Evolutionary conservation across 2,329 filamentous ascomycete genomes (phyloP).

Genomic region (Aspergillus ustus): DNA sequence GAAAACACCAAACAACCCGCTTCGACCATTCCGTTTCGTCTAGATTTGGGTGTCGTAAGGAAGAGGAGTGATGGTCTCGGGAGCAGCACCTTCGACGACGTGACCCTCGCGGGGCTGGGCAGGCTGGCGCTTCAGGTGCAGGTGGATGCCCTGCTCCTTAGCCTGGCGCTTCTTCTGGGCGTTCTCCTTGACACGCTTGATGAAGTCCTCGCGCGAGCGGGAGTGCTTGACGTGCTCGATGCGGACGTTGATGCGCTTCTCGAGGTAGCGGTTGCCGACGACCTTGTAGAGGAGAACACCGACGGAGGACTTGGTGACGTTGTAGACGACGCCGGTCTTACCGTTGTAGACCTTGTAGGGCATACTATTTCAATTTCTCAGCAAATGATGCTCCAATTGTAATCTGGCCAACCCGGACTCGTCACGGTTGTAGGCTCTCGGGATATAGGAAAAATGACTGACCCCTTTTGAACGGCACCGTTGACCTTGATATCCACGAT

Average conservation of each 20-base stretch:
- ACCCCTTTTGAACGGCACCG: constrained; percentile 98
- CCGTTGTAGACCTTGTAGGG: constrained; percentile 99
- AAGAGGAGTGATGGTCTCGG: constrained; percentile 89
- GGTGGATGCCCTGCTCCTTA: constrained; percentile 82
- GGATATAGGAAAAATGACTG: constrained; percentile 52
- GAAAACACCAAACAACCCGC: constrained; percentile 39
- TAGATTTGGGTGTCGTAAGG: constrained; percentile 99
- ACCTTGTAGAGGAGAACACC: constrained; percentile 99
- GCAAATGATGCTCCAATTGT: constrained; percentile 24
- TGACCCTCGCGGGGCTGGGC: constrained; percentile 76
- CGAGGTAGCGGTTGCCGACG: constrained; percentile 98
- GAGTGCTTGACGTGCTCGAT: constrained; percentile 96
- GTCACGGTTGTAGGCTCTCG: constrained; percentile 14
- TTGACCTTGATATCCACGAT: constrained; percentile 99
- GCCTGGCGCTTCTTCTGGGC: constrained; percentile 90
- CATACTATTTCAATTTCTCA: constrained; percentile 67
- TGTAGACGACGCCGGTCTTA: constrained; percentile 98
- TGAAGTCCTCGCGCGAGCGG: constrained; percentile 94
- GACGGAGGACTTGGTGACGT: constrained; percentile 97
- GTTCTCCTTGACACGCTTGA: constrained; percentile 95
- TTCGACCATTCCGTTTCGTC: constrained; percentile 47
- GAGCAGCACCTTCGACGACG: constrained; percentile 82
- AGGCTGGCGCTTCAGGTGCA: constrained; percentile 93
- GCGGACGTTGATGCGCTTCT: constrained; percentile 99
- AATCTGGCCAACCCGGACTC: constrained; percentile 15